Evolutionary conservation across 148 eudicot genomes (phyloP), one percentile per base, ranked within the genome.

Genomic region (Limonium bicolor): DNA sequence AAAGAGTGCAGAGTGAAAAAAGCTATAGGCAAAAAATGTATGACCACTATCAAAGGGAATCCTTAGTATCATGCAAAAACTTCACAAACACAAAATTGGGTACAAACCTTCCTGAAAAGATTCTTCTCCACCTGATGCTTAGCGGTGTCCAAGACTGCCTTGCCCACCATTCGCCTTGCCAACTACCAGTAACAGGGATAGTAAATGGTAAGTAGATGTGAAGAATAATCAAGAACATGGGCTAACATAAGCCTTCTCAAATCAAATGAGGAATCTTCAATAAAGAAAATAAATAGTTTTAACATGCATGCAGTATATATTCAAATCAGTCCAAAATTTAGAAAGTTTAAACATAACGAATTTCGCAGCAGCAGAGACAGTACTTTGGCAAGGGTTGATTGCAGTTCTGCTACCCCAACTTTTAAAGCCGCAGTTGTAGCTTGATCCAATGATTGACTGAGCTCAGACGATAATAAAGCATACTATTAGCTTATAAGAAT

Each of bases 311-410:
- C n/a, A n/a, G n/a, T n/a, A n/a, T n/a, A n/a, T n/a, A n/a, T n/a
- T n/a, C n/a, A n/a, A n/a, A n/a, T n/a, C n/a, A n/a, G n/a, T n/a
- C n/a, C n/a, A n/a, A n/a, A n/a, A n/a, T n/a, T n/a, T n/a, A n/a
- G n/a, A n/a, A n/a, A n/a, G n/a, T n/a, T n/a, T n/a, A n/a, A n/a
- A n/a, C n/a, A n/a, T n/a, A n/a, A n/a, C n/a, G n/a, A n/a, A n/a
- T n/a, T n/a, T n/a, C n/a, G n/a, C n/a, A n/a, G n/a, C n/a, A n/a
- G n/a, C 41, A 58, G 39, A 18, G 31, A 19, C 20, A 58, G 55
- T 69, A 78, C 94, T 80, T 83, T 86, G 17, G 82, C 59, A 61
- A 86, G 71, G 23, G 63, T 36, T 25, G 72, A 65, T 48, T 63
- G 63, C 20, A 87, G 61, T 56, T 76, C 86, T 23, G 59, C 51